phyloP scores from a whole-genome alignment of 805 yeast species.

The Clavispora phyllophila region DNA sequence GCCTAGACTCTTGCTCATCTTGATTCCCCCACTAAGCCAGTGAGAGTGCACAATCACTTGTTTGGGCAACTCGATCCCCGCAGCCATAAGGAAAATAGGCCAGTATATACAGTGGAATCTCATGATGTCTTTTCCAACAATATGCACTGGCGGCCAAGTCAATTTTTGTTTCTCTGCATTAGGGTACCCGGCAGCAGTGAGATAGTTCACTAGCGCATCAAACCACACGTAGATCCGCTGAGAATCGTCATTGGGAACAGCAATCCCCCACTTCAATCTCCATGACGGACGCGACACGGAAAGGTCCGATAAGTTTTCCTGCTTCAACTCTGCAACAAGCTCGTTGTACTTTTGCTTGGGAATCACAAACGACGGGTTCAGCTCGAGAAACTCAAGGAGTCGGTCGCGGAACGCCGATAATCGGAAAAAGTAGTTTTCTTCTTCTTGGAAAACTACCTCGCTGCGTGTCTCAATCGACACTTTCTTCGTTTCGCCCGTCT shows the following conservation, averaged over 20 bases:
- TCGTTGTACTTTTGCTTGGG: slow-evolving; percentile 56
- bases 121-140: slow-evolving; percentile 88
- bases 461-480: slow-evolving; percentile 66
- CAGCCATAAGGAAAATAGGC: slow-evolving; percentile 90
- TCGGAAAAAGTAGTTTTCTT: slow-evolving; percentile 82
- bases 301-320: slow-evolving; percentile 51
- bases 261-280: slow-evolving; percentile 84
- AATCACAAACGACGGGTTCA: slow-evolving; percentile 54
- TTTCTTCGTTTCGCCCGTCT: slow-evolving; percentile 28
- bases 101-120: slow-evolving; percentile 89
- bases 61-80: slow-evolving; percentile 62
- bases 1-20: slow-evolving; percentile 91
- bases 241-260: slow-evolving; percentile 71
- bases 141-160: slow-evolving; percentile 69
- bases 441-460: slow-evolving; percentile 70
- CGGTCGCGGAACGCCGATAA: slow-evolving; percentile 54
- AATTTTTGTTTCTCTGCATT: slow-evolving; percentile 13
- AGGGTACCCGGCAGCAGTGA: slow-evolving; percentile 63
- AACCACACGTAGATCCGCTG: slow-evolving; percentile 95
- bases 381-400: slow-evolving; percentile 46
- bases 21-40: slow-evolving; percentile 84
- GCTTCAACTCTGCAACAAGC: slow-evolving; percentile 54
- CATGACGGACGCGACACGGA: slow-evolving; percentile 83
- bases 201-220: slow-evolving; percentile 84
- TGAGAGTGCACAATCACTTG: slow-evolving; percentile 87